Base-by-base conservation (phyloP, 1,139 yeast species). In the Kodamaea fungicola region DNA sequence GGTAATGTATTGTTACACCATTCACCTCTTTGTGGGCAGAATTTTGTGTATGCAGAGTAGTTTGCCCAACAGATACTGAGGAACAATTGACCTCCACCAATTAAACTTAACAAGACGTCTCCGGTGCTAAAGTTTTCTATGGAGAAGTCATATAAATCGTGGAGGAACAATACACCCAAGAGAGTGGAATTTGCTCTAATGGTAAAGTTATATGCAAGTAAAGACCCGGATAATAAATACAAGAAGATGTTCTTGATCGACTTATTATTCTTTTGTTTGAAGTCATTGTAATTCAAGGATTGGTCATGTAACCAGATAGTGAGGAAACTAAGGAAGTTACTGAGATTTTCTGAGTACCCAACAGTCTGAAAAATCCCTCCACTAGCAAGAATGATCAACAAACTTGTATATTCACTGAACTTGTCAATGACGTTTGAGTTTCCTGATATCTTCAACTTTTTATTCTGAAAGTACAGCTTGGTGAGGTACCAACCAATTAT, bases 331-430 rank as follows among this genome's bases (percentile, higher is more conserved):
- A 82, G 55, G n/a, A 82, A 61, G 26, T 87, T 83, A 37, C 89
- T 81, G 12, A 77, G 52, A 28, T 89, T 77, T 59, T 92, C 98
- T 0, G 94, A 73, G 59, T 90, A 92, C 2, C 88, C 80, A 0
- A 81, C 75, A 0, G 84, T 71, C 36, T 88, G 65, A 50, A 89
- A 92, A 3, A 88, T 73, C 1, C 96, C 96, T 1, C 89, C 92
- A 3, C 96, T 92, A 12, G 86, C 78, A 10, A 83, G 43, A 1
- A 81, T 59, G 32, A 42, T 39, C 28, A 42, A 34, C 23, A 37
- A 41, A 28, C 40, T 28, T 12, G 39, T 29, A 10, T 33, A 38
- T 22, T 31, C 36, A 22, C 40, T 27, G 21, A 29, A 38, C 30
- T 31, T 32, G 28, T 38, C 33, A 7, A 41, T 35, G 10, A 12